A percentile compares a stretch with the other conserved stretches of the same genome.
These are phyloP conservation scores for Pyrenophora graminea DNA, from an alignment of 2,329 filamentous ascomycete species.

Conservation along the genomic window DNA sequence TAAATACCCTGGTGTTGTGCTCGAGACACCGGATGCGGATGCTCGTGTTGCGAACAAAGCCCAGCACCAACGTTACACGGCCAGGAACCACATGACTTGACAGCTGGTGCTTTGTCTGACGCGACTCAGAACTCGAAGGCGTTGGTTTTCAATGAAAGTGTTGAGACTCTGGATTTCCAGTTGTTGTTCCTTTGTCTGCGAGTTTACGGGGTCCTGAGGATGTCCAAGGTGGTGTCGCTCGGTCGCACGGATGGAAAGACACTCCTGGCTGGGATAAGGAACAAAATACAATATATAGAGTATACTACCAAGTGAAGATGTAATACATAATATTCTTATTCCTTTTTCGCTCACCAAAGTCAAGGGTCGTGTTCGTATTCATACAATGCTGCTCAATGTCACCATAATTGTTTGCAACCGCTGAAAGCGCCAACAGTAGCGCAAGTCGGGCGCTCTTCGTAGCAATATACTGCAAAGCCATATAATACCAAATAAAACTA, in stretches of 20 bases:
- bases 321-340: constrained; percentile 5
- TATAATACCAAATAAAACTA: constrained; percentile 15
- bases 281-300: constrained; percentile 17
- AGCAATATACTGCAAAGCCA: constrained; percentile 10
- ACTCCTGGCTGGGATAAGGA: background rate
- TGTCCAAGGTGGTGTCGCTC: background rate
- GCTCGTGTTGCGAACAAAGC: constrained; percentile 8
- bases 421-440: constrained; percentile 7
- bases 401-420: background rate
- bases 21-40: constrained; percentile 2
- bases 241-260: too few species aligned
- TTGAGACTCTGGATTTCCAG: background rate
- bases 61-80: background rate
- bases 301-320: constrained; percentile 19
- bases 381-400: background rate
- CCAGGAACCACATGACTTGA: background rate
- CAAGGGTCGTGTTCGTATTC: background rate
- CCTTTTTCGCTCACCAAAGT: background rate
- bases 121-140: background rate
- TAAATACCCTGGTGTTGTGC: constrained; percentile 10
- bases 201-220: background rate
- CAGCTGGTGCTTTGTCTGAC: constrained; percentile 4
- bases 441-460: constrained; percentile 7
- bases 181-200: background rate
- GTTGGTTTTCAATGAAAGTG: background rate